Evolutionary conservation across 768 basidiomycete species (phyloP).

Genomic region (Polyporus arcularius): DNA sequence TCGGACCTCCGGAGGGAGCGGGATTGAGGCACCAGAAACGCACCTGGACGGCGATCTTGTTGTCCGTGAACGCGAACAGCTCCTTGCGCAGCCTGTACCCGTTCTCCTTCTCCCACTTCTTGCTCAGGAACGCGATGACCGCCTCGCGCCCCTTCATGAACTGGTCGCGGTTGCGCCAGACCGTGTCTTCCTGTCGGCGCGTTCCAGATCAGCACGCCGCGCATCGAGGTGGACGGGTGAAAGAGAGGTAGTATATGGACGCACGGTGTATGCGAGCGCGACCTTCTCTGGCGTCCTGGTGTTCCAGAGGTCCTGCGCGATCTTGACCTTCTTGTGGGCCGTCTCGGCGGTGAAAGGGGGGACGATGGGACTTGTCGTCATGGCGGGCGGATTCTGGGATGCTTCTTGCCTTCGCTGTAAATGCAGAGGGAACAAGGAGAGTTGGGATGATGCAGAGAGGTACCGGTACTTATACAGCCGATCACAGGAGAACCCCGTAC

Average conservation of each 20-base stretch:
- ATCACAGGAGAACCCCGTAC: background rate
- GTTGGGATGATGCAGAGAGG: too few relatives aligned
- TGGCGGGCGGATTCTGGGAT: too few relatives aligned
- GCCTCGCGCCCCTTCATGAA: conserved; percentile 48
- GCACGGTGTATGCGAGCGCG: conserved; percentile 48
- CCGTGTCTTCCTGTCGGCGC: conserved; percentile 35
- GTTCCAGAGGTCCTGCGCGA: conserved; percentile 55
- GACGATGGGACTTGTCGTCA: conserved; percentile 1
- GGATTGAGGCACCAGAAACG: conserved; percentile 6
- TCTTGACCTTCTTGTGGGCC: conserved; percentile 47
- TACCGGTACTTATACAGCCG: too few relatives aligned
- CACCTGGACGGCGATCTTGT: conserved; percentile 57
- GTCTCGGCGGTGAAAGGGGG: conserved; percentile 37
- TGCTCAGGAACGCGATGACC: conserved; percentile 46
- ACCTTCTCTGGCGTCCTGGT: conserved; percentile 39
- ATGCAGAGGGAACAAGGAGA: too few relatives aligned
- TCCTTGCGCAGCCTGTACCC: conserved; percentile 54
- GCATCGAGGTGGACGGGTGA: background rate
- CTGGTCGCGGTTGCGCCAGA: conserved; percentile 57
- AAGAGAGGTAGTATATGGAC: background rate
- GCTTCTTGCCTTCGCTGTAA: too few relatives aligned
- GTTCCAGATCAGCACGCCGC: background rate
- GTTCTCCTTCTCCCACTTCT: conserved; percentile 55
- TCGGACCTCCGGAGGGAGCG: too few relatives aligned
- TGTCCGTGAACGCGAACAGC: conserved; percentile 52